Base-by-base conservation (phyloP, 176 grass and related monocot genomes). In the Oryza punctata region DNA sequence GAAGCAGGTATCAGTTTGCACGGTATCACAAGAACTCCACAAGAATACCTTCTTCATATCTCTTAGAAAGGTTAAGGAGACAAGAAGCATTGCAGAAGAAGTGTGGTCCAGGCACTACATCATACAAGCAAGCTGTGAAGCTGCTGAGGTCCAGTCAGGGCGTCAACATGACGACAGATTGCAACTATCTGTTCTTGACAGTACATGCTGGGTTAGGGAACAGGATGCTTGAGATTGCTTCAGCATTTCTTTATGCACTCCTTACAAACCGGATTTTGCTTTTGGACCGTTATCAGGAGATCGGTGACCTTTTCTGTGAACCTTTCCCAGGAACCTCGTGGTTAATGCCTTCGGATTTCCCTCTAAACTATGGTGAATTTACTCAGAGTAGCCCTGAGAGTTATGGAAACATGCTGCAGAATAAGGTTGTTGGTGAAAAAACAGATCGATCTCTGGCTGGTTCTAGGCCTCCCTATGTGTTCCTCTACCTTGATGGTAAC, bases 271-370 rank as follows among this genome's bases (percentile, higher is more conserved):
- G 91, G 73, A 76, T 97, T 75, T 81, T 97, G 59, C 91, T 97
- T 23, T 50, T 94, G 37, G 88, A 97, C 65, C 85, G 87, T n/a
- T 89, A 88, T 16, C 70, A 81, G 76, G 89, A 93, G 77, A 77
- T 91, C 59, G 86, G 47, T 29, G 81, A 86, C 41, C 89, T 93
- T 75, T 97, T 97, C 76, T 97, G 94, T 11, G 94, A 97, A 50
- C 94, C 94, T 45, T 97, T 97, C 84, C 94, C 91, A 38, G 86
- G 26, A 59, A 87, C 88, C 9, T 89, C 91, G 19, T 97, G 94
- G 94, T 40, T 91, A 63, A 67, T 88, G 59, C 94, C 94, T 72
- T 86, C 90, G 47, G 91, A 93, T 72, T 97, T 93, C 19, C 94
- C 89, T 69, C 72, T 89, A 33, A 88, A 81, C 64, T 77, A 89